Conservation (phyloP, 2,329 filamentous ascomycete species). For the Penicillium sp. region DNA sequence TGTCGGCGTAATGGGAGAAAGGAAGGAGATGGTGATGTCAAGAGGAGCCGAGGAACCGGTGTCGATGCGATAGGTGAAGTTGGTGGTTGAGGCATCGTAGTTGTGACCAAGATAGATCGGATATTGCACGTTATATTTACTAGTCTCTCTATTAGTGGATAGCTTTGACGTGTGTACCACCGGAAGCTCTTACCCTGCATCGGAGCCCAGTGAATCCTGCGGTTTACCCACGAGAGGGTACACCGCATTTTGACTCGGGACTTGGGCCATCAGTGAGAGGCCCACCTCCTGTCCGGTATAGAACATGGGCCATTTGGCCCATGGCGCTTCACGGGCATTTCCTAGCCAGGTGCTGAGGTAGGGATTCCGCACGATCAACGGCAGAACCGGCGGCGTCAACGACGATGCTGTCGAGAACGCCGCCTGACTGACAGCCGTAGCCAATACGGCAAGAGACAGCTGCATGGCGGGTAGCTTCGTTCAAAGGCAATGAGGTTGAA, state of each 20-base stretch:
- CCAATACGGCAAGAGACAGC: conserved; percentile 29
- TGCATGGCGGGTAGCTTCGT: conserved; percentile 25
- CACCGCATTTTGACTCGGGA: conserved; percentile 54
- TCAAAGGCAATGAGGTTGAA: conserved; percentile 1
- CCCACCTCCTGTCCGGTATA: conserved; percentile 67
- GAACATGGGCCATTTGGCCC: conserved; percentile 82
- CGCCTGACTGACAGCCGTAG: conserved; percentile 37
- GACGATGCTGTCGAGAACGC: conserved; percentile 46
- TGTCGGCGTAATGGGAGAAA: conserved; percentile 74
- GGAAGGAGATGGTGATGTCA: conserved; percentile 57
- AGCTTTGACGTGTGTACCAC: background rate
- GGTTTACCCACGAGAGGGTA: conserved; percentile 61
- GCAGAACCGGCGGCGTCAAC: conserved; percentile 60
- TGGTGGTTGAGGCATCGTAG: conserved; percentile 66
- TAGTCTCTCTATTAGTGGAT: conserved; percentile 2
- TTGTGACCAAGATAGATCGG: conserved; percentile 56
- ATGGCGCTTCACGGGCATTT: conserved; percentile 67
- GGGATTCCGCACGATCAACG: conserved; percentile 68
- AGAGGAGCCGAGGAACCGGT: conserved; percentile 39
- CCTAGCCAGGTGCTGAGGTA: conserved; percentile 71
- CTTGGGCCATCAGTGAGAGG: conserved; percentile 57
- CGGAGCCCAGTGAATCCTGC: conserved; percentile 53
- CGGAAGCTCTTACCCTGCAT: conserved; percentile 33
- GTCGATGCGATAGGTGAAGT: conserved; percentile 59
- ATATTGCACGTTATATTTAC: conserved; percentile 53